Conservation (phyloP, 2,329 filamentous ascomycete species). For the Ophiostoma tasmaniense region DNA sequence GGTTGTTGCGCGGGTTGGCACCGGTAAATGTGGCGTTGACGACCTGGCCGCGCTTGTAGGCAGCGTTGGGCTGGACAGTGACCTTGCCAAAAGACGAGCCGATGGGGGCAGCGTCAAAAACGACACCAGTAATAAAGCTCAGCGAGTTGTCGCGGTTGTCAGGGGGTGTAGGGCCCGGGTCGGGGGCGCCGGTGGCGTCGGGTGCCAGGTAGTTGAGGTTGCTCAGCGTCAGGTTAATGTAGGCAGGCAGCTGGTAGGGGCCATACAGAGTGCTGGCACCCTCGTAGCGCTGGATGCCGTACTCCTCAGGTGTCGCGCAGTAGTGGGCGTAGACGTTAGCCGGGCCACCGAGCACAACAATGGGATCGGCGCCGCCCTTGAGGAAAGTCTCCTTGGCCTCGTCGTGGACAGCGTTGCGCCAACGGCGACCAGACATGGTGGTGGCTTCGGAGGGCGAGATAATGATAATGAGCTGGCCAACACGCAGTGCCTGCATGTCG, state of each 20-base stretch:
- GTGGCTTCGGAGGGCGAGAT: constrained; percentile 82
- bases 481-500: constrained; percentile 73
- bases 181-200: constrained; percentile 34
- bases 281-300: constrained; percentile 66
- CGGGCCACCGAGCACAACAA: constrained; percentile 81
- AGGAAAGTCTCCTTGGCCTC: constrained; percentile 38
- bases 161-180: constrained; percentile 58
- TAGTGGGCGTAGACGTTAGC: constrained; percentile 88
- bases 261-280: constrained; percentile 90
- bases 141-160: constrained; percentile 70
- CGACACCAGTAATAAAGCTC: constrained; percentile 71
- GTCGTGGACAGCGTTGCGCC: constrained; percentile 60
- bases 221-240: constrained; percentile 75
- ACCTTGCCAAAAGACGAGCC: constrained; percentile 62
- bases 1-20: constrained; percentile 81
- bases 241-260: constrained; percentile 70
- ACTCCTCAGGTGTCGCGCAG: constrained; percentile 72
- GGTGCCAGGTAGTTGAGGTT: constrained; percentile 58
- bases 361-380: constrained; percentile 39
- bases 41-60: constrained; percentile 48
- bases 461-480: constrained; percentile 77
- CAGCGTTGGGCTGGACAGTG: constrained; percentile 40
- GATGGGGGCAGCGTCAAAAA: constrained; percentile 59
- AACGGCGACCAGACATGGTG: constrained; percentile 83
- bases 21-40: constrained; percentile 66